A percentile compares a stretch with the other conserved stretches of the same genome.
Evolutionary conservation across 805 yeast genomes (phyloP).

Genomic region (Ascoidea tarda): DNA sequence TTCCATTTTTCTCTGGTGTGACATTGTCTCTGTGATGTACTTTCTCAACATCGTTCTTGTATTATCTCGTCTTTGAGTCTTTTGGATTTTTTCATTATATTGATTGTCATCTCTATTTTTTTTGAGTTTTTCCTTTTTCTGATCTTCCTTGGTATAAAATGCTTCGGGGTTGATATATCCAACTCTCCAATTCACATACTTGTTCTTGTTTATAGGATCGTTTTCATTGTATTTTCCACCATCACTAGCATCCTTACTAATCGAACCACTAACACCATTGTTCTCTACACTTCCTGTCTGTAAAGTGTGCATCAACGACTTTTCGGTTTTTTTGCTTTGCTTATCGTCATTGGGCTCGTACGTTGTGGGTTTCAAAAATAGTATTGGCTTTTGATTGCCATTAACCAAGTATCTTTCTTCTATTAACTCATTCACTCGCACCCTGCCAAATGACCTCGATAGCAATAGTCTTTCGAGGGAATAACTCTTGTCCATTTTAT

Average conservation of each 20-base stretch:
- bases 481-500: too few species aligned
- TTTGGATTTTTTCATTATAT: background rate
- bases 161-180: background rate
- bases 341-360: background rate
- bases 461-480: background rate
- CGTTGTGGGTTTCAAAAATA: constrained; percentile 8
- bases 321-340: background rate
- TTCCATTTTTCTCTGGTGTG: background rate
- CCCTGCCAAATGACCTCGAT: background rate
- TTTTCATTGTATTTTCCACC: constrained; percentile 1
- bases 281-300: background rate
- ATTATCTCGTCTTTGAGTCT: background rate
- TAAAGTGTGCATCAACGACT: background rate
- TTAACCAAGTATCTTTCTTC: constrained; percentile 6
- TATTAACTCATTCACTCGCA: constrained; percentile 6
- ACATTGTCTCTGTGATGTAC: background rate
- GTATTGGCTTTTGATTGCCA: constrained; percentile 6
- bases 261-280: background rate
- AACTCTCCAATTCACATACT: background rate
- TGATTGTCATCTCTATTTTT: background rate
- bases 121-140: too few species aligned
- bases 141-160: background rate
- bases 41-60: background rate
- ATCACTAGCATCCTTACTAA: background rate
- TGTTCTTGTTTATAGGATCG: background rate